Evolutionary conservation across 2,329 filamentous ascomycete genomes (phyloP).

Genomic region (Didymella sp.): DNA sequence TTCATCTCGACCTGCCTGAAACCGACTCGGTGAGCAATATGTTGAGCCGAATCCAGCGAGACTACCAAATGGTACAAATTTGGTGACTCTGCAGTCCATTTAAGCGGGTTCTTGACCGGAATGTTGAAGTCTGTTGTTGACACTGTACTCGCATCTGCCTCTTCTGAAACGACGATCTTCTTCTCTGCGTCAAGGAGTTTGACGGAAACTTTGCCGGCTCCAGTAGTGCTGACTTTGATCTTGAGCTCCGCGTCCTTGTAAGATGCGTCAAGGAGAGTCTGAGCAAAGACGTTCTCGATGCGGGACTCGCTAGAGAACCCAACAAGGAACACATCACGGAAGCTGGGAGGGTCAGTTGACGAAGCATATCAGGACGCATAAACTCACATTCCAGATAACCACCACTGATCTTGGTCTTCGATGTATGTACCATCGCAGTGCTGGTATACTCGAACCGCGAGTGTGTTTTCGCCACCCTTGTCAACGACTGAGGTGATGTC

Average conservation of each 20-base stretch:
- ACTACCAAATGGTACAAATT: conserved; percentile 65
- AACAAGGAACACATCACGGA: conserved; percentile 69
- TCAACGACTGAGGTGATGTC: conserved; percentile 65
- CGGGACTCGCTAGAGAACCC: conserved; percentile 60
- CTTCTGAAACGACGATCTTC: conserved; percentile 22
- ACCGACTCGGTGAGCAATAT: conserved; percentile 63
- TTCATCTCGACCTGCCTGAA: conserved; percentile 70
- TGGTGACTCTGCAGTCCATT: conserved; percentile 74
- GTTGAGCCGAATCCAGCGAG: conserved; percentile 50
- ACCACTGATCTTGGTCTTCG: conserved; percentile 74
- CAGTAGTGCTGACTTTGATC: conserved; percentile 54
- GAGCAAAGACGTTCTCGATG: conserved; percentile 67
- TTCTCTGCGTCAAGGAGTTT: conserved; percentile 55
- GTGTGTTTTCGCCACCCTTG: conserved; percentile 57
- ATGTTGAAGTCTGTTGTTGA: conserved; percentile 45
- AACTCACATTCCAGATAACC: conserved; percentile 62
- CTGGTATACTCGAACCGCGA: conserved; percentile 73
- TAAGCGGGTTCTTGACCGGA: conserved; percentile 61
- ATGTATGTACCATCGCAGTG: conserved; percentile 74
- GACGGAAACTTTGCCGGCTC: conserved; percentile 54
- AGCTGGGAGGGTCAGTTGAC: conserved; percentile 58
- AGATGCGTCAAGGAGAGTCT: conserved; percentile 59
- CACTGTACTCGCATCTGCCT: conserved; percentile 24
- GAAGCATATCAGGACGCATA: not conserved
- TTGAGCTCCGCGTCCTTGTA: conserved; percentile 61